phyloP scores from a whole-genome alignment of 257 asterid genomes.

The Misopates orontium region DNA sequence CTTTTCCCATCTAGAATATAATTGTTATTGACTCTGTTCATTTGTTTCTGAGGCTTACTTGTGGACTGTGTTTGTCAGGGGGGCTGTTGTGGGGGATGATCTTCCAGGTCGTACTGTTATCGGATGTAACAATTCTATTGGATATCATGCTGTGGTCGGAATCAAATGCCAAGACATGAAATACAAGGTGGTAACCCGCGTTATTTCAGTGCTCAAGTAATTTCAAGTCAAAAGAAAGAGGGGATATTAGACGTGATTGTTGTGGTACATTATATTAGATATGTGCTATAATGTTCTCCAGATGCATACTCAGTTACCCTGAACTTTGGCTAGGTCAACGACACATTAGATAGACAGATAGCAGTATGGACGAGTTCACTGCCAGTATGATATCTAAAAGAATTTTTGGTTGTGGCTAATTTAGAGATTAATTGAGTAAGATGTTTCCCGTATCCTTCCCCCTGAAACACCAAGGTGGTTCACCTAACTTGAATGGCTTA shows the following conservation, averaged over 20 bases:
- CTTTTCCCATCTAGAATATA: not conserved
- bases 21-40: conserved; percentile 4
- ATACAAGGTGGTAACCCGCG: conserved; percentile 54
- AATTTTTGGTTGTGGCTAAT: not conserved
- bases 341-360: conserved; percentile 2
- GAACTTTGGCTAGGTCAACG: conserved; percentile 1
- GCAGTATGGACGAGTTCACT: not conserved
- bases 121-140: conserved; percentile 77
- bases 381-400: not conserved
- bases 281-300: conserved; percentile 7
- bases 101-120: conserved; percentile 80
- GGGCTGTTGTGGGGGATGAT: conserved; percentile 92
- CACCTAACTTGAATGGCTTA: not conserved
- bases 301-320: not conserved
- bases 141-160: conserved; percentile 90
- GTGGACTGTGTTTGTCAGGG: conserved; percentile 47
- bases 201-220: conserved; percentile 4
- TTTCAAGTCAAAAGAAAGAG: not conserved
- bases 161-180: conserved; percentile 90
- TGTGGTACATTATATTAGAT: conserved; percentile 18
- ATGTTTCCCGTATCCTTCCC: no score
- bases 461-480: no score
- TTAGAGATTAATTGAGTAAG: not conserved
- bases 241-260: not conserved
- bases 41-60: conserved; percentile 23